Base-by-base conservation (phyloP, 129 eudicot genomes). In the Helianthus tuberosus region DNA sequence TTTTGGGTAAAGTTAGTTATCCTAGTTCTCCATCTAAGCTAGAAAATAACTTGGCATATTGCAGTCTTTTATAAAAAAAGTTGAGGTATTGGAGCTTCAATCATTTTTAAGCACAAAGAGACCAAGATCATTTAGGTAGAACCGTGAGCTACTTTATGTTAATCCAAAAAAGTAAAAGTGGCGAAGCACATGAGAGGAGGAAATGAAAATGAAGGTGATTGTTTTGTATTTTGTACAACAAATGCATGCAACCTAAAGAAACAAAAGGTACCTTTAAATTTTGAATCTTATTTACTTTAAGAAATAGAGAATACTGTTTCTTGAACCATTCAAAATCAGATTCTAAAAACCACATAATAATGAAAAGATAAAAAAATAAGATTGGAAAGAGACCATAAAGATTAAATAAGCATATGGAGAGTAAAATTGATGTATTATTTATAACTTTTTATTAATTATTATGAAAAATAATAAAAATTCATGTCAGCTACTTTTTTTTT, bases 271-370 rank as follows among this genome's bases (percentile, higher is more conserved):
- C 67, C 82, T 78, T 78, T 77, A 70, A 70, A 36, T 14, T 77
- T 70, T 78, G 77, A 78, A 78, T 71, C 67, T 78, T 78, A 67
- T 63, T 71, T 78, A 53, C 82, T 71, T 78, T 64, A 71, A 72
- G 66, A 78, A 63, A 43, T 46, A 72, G 63, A 65, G 82, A 78
- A 64, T 65, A 72, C 67, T 68, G 73, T 72, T 88, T 82, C 91
- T 91, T 84, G 89, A 78, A 84, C 82, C 74, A 71, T 60, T 82
- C 92, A 88, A 86, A 84, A 91, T 80, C 81, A 73, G 75, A 66
- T 74, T 43, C 70, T 63, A 17, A 62, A 80, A 82, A 63, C 72
- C 41, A 69, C 75, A n/a, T n/a, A n/a, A 73, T 72, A 74, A 25
- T 52, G 64, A 75, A 74, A 61, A 58, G 41, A 80, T 27, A 27